Conservation (phyloP, 495 filamentous ascomycete genomes). For the Penicillium cosmopolitanum region DNA sequence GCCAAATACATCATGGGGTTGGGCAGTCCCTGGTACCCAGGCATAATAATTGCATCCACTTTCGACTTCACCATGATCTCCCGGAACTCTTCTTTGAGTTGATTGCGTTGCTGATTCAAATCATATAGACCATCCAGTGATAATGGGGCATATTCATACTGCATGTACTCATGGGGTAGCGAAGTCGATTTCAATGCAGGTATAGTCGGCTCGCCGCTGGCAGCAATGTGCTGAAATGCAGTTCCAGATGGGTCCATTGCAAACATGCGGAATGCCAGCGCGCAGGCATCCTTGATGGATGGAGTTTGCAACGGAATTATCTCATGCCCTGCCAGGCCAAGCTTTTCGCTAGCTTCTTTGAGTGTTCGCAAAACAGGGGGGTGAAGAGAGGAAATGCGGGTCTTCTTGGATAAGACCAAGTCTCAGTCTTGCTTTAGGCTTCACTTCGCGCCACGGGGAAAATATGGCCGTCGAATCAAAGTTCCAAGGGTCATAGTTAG, state of each 20-base stretch:
- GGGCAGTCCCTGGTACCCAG: conserved; percentile 25
- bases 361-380: conserved; percentile 24
- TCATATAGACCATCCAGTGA: conserved; percentile 23
- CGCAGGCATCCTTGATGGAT: conserved; percentile 15
- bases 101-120: conserved; percentile 11
- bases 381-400: conserved; percentile 22
- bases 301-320: conserved; percentile 18
- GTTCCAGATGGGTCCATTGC: conserved; percentile 25
- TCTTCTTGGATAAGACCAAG: conserved; percentile 22
- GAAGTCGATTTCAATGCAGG: conserved; percentile 21
- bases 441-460: conserved; percentile 21
- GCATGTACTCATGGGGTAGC: conserved; percentile 19
- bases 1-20: conserved; percentile 18
- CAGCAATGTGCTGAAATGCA: conserved; percentile 22
- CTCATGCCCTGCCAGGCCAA: conserved; percentile 17
- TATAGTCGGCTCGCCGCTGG: conserved; percentile 28
- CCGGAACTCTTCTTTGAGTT: conserved; percentile 22
- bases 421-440: conserved; percentile 8
- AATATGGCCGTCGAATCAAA: conserved; percentile 14
- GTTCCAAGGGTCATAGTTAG: conserved; percentile 10
- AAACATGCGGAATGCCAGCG: conserved; percentile 25
- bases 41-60: conserved; percentile 21
- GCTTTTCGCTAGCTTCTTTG: conserved; percentile 8
- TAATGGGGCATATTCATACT: conserved; percentile 14
- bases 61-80: conserved; percentile 6